These are phyloP conservation scores for Fistulifera solaris DNA, from an alignment of 108 stramenopile genomes.

Conservation along the genomic window DNA sequence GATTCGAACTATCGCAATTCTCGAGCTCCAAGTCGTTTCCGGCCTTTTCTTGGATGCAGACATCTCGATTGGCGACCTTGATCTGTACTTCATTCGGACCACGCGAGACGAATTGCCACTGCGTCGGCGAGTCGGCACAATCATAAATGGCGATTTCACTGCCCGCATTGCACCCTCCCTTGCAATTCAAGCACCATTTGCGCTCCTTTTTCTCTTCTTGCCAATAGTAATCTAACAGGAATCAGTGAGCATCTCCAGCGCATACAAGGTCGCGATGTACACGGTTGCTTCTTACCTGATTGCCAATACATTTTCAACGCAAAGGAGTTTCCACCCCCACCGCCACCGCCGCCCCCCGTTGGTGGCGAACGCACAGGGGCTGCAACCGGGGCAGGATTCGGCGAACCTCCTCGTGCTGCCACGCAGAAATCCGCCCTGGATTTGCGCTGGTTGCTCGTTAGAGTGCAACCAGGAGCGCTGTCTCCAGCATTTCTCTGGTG, in stretches of 20 bases:
- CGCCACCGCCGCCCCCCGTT: no score
- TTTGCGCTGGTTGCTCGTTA: background rate
- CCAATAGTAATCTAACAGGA: slow-evolving; percentile 26
- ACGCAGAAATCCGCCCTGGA: no score
- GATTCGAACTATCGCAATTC: background rate
- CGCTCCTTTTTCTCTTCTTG: slow-evolving; percentile 42
- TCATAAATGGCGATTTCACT: background rate
- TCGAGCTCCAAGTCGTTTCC: background rate
- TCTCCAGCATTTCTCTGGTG: slow-evolving; percentile 27
- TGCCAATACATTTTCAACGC: slow-evolving; percentile 43
- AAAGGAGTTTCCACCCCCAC: background rate
- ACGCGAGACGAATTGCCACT: background rate
- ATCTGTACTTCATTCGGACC: background rate
- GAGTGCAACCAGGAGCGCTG: slow-evolving; percentile 9
- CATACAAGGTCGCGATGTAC: no score
- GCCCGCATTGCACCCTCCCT: background rate
- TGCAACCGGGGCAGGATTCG: no score
- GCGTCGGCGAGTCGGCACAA: background rate
- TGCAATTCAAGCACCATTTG: slow-evolving; percentile 37
- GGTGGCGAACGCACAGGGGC: background rate
- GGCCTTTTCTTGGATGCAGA: background rate
- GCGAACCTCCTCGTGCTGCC: no score
- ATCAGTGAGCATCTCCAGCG: no score
- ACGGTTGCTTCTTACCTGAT: slow-evolving; percentile 9
- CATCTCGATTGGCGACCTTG: background rate